These are phyloP conservation scores for Pleurotus giganteus DNA, from an alignment of 768 basidiomycete species.

Conservation along the genomic window DNA sequence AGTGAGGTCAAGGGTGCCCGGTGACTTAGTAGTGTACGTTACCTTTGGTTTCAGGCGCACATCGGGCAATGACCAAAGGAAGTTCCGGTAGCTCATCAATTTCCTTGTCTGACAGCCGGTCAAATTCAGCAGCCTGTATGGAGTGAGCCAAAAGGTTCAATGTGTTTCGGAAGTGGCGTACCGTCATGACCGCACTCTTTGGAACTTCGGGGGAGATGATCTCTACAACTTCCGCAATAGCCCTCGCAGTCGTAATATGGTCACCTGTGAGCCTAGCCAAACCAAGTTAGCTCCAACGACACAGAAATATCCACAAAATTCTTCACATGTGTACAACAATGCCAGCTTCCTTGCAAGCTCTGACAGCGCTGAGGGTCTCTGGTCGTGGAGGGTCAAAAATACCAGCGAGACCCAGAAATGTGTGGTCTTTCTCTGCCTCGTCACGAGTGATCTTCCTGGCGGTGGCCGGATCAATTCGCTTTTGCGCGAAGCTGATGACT, in stretches of 20 bases:
- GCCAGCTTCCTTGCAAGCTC: constrained; percentile 48
- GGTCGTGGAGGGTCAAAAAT: constrained; percentile 58
- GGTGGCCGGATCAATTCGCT: constrained; percentile 18
- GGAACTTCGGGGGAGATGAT: constrained; percentile 41
- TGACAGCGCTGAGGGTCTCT: constrained; percentile 49
- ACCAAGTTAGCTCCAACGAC: not conserved
- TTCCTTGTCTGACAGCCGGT: constrained; percentile 50
- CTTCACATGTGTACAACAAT: constrained; percentile 45
- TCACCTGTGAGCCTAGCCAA: constrained; percentile 51
- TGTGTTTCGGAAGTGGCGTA: constrained; percentile 6
- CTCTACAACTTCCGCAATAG: constrained; percentile 51
- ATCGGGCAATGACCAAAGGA: constrained; percentile 58
- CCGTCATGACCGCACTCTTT: constrained; percentile 37
- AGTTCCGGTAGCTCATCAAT: constrained; percentile 47
- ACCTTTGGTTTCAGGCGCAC: constrained; percentile 52
- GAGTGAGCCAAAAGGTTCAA: not conserved
- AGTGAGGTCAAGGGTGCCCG: not conserved
- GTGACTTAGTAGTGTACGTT: not conserved
- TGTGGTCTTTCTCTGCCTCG: constrained; percentile 44
- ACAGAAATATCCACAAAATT: not conserved
- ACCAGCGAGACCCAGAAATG: constrained; percentile 51
- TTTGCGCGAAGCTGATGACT: constrained; percentile 35
- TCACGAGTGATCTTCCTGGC: constrained; percentile 33
- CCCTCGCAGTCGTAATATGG: constrained; percentile 49
- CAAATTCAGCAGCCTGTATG: constrained; percentile 41